Evolutionary conservation across 345 rosid species (phyloP).

Genomic region (Camelina neglecta): DNA sequence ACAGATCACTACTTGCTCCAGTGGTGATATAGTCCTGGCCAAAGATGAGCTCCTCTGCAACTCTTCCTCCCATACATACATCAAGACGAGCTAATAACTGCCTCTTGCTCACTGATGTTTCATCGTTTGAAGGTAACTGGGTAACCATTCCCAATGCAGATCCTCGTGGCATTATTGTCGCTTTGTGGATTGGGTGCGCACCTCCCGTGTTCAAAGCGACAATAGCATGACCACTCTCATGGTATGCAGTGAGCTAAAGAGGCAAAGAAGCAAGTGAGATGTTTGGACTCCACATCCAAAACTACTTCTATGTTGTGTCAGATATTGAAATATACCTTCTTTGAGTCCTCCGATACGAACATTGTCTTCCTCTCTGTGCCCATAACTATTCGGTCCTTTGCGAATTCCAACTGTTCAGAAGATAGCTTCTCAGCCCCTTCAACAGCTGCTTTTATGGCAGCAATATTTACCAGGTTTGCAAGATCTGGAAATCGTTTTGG

Average conservation of each 20-base stretch:
- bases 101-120: constrained; percentile 93
- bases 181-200: constrained; percentile 98
- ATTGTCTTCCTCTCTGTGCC: constrained; percentile 97
- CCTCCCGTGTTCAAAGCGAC: constrained; percentile 89
- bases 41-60: constrained; percentile 96
- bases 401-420: constrained; percentile 81
- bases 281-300: neutral
- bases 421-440: constrained; percentile 88
- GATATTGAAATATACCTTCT: constrained; percentile 62
- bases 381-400: constrained; percentile 93
- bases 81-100: constrained; percentile 96
- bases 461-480: constrained; percentile 94
- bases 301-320: neutral
- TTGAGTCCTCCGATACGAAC: constrained; percentile 95
- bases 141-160: constrained; percentile 99
- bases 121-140: constrained; percentile 94
- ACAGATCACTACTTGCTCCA: constrained; percentile 96
- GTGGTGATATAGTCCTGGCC: constrained; percentile 90
- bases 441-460: constrained; percentile 99
- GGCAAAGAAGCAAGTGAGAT: constrained; percentile 28
- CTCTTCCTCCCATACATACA: constrained; percentile 99
- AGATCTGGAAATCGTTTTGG: constrained; percentile 61
- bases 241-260: constrained; percentile 93
- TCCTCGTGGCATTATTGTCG: constrained; percentile 98
- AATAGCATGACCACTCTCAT: constrained; percentile 99